These are phyloP conservation scores for Closterium sp. DNA, from an alignment of 139 green algal genomes.

Conservation along the genomic window DNA sequence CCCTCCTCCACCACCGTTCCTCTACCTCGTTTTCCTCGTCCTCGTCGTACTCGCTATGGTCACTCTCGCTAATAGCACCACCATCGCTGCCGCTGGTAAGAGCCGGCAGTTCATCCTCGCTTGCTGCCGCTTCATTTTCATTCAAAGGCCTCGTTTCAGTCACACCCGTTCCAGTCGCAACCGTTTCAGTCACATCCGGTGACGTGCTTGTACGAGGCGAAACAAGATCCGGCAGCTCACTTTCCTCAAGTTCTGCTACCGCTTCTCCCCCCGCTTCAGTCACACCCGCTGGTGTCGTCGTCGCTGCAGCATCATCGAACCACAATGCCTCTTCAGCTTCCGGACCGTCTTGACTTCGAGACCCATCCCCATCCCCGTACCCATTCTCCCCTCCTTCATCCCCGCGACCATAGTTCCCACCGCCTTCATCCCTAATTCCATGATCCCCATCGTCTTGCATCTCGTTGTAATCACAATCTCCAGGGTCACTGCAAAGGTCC, in stretches of 20 bases:
- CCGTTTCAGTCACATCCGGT: neutral
- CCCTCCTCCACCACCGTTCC: too few species aligned
- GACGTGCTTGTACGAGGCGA: neutral
- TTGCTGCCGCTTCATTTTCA: neutral
- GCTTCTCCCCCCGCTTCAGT: neutral
- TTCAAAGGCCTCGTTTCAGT: too few species aligned
- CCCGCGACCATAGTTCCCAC: too few species aligned
- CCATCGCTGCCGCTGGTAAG: neutral
- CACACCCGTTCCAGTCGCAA: neutral
- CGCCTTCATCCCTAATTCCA: too few species aligned
- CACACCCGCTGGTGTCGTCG: neutral
- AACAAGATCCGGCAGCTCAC: neutral
- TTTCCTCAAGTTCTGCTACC: neutral
- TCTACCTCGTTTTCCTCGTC: too few species aligned
- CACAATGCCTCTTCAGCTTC: neutral
- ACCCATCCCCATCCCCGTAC: neutral
- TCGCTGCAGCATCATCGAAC: neutral
- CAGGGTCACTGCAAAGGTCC: neutral
- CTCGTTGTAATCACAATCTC: neutral
- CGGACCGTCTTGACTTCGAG: too few species aligned
- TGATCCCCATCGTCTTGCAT: too few species aligned
- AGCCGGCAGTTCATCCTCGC: neutral
- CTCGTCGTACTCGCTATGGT: neutral
- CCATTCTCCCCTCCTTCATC: neutral
- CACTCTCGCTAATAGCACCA: neutral